Conservation (phyloP, 1,284 basidiomycete genomes). For the Apiotrichum laibachii region DNA sequence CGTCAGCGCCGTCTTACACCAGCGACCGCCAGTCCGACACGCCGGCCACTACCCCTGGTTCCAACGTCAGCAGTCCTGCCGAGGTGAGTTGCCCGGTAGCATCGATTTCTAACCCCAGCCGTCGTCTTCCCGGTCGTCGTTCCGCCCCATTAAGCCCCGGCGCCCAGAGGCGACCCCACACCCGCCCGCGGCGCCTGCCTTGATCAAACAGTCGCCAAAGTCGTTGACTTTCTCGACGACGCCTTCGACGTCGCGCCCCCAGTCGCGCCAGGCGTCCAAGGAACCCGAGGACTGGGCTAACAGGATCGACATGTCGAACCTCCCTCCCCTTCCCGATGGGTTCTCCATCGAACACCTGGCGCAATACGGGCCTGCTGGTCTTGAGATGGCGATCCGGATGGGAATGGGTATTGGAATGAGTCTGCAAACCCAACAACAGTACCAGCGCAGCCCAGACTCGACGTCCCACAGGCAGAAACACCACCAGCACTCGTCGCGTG, state of each 20-base stretch:
- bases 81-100: conserved; percentile 22
- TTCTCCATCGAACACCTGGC: conserved; percentile 45
- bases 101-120: conserved; percentile 1
- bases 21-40: conserved; percentile 21
- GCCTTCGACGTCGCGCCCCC: conserved; percentile 1
- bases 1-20: neutral
- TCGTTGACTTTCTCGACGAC: neutral
- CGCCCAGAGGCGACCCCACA: conserved; percentile 25
- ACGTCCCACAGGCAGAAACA: conserved; percentile 2
- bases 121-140: conserved; percentile 11
- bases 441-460: conserved; percentile 4
- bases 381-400: conserved; percentile 53
- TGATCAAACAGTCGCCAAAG: conserved; percentile 12
- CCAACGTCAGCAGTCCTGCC: conserved; percentile 33
- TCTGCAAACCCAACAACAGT: conserved; percentile 10
- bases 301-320: conserved; percentile 16
- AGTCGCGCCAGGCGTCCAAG: conserved; percentile 17
- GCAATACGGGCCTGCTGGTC: conserved; percentile 43
- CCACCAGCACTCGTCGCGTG: neutral
- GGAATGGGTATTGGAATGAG: conserved; percentile 53
- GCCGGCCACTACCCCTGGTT: conserved; percentile 38
- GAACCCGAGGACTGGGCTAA: conserved; percentile 16
- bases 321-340: conserved; percentile 48
- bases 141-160: conserved; percentile 27
- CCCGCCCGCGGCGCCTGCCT: conserved; percentile 18